Evolutionary conservation across 208 protist genomes (phyloP).

Genomic region (Angomonas desouzai): DNA sequence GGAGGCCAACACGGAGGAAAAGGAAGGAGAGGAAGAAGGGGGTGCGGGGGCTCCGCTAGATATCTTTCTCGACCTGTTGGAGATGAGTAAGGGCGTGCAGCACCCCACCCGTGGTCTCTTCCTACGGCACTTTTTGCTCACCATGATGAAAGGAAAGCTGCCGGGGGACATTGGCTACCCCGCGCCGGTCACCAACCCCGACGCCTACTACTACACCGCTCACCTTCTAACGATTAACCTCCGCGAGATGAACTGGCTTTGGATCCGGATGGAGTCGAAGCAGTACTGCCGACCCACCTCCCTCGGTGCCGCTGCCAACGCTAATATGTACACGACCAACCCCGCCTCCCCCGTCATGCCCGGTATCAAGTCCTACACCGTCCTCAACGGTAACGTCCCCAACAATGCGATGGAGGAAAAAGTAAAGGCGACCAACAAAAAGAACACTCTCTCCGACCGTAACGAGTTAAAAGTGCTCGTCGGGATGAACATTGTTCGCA

Average conservation of each 20-base stretch:
- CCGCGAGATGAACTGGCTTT: slow-evolving; percentile 99
- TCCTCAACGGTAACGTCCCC: not conserved
- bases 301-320: slow-evolving; percentile 18
- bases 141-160: slow-evolving; percentile 95
- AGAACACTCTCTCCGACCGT: slow-evolving; percentile 89
- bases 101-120: slow-evolving; percentile 99
- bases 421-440: slow-evolving; percentile 32
- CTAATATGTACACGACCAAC: slow-evolving; percentile 14
- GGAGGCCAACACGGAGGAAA: slow-evolving; percentile 17
- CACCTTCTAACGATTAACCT: slow-evolving; percentile 97
- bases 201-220: slow-evolving; percentile 73
- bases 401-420: slow-evolving; percentile 9
- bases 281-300: slow-evolving; percentile 24
- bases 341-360: not conserved
- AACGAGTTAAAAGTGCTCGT: slow-evolving; percentile 96
- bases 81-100: slow-evolving; percentile 99
- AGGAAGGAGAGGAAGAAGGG: slow-evolving; percentile 8
- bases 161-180: slow-evolving; percentile 79
- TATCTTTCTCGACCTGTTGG: slow-evolving; percentile 96
- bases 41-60: slow-evolving; percentile 73
- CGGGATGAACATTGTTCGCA: slow-evolving; percentile 96
- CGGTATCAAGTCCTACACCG: slow-evolving; percentile 3
- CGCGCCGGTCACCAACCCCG: not conserved
- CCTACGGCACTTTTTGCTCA: slow-evolving; percentile 96
- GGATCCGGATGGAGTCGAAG: slow-evolving; percentile 98